Conservation (phyloP, 768 basidiomycete species). For the Sistotremastrum suecicum region DNA sequence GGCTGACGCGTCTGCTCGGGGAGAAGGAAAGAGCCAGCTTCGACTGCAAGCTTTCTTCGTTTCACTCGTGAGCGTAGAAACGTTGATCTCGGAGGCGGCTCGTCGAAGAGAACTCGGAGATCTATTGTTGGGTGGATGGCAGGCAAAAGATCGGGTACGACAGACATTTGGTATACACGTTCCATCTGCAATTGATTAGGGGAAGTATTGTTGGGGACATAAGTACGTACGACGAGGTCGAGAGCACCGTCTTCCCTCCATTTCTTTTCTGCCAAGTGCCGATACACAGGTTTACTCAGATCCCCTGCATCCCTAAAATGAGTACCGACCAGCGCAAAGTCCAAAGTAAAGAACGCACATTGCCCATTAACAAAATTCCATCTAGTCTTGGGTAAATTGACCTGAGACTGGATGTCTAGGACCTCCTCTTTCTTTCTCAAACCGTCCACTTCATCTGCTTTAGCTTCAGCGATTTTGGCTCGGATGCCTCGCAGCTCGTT, state of each 20-base stretch:
- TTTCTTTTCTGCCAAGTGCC: constrained; percentile 68
- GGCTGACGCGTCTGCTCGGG: constrained; percentile 55
- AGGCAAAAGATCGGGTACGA: constrained; percentile 78
- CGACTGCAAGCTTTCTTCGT: constrained; percentile 29
- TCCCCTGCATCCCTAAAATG: constrained; percentile 29
- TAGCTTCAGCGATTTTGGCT: constrained; percentile 9
- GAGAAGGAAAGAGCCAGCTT: constrained; percentile 54
- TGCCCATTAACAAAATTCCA: constrained; percentile 70
- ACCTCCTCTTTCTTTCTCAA: constrained; percentile 38
- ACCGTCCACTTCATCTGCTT: constrained; percentile 21
- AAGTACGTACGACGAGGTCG: constrained; percentile 64
- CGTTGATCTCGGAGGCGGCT: constrained; percentile 15
- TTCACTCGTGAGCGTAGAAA: constrained; percentile 14
- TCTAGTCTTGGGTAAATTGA: constrained; percentile 73
- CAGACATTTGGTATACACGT: constrained; percentile 79
- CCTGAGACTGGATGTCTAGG: constrained; percentile 64
- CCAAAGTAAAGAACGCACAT: constrained; percentile 32
- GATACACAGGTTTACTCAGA: constrained; percentile 52
- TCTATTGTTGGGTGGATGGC: constrained; percentile 60
- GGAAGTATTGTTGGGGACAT: background rate
- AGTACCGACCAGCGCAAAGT: background rate
- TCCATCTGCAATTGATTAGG: constrained; percentile 55
- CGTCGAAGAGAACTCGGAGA: constrained; percentile 48
- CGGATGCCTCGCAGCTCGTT: constrained; percentile 24
- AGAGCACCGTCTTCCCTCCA: constrained; percentile 80